Conservation (phyloP, 768 basidiomycete species). For the Gloeostereum incarnatum region DNA sequence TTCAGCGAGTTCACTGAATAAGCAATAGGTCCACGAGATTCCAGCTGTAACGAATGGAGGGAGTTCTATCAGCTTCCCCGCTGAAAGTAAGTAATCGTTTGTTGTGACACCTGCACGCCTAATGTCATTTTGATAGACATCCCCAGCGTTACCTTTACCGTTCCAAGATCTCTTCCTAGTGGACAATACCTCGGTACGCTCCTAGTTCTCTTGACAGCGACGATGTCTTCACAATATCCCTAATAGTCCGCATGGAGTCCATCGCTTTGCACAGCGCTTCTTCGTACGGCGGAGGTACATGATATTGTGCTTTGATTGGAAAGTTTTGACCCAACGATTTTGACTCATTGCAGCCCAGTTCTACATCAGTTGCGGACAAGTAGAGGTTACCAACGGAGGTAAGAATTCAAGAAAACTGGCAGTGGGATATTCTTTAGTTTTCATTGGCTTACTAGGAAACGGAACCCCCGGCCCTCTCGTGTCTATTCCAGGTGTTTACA, state of each 20-base stretch:
- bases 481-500: slow-evolving; percentile 25
- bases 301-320: slow-evolving; percentile 6
- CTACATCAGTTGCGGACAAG: slow-evolving; percentile 17
- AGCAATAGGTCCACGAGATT: slow-evolving; percentile 29
- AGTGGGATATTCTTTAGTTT: no score
- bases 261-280: slow-evolving; percentile 9
- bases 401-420: no score
- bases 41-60: slow-evolving; percentile 37
- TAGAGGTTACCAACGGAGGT: slow-evolving; percentile 17
- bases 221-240: no score
- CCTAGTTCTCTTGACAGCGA: slow-evolving; percentile 8
- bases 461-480: slow-evolving; percentile 24
- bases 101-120: background rate
- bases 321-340: background rate
- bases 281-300: slow-evolving; percentile 4
- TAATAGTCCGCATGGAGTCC: slow-evolving; percentile 10
- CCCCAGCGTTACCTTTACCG: slow-evolving; percentile 23
- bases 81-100: slow-evolving; percentile 20
- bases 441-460: slow-evolving; percentile 10
- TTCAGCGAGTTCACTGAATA: no score
- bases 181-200: slow-evolving; percentile 22
- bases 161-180: slow-evolving; percentile 25
- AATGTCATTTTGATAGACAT: slow-evolving; percentile 10
- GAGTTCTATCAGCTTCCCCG: slow-evolving; percentile 33
- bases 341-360: slow-evolving; percentile 3